Percentiles rank a stretch among this genome's conserved stretches.
phyloP scores from a whole-genome alignment of 306 rosid genomes.

The Astragalus glycyphyllos region DNA sequence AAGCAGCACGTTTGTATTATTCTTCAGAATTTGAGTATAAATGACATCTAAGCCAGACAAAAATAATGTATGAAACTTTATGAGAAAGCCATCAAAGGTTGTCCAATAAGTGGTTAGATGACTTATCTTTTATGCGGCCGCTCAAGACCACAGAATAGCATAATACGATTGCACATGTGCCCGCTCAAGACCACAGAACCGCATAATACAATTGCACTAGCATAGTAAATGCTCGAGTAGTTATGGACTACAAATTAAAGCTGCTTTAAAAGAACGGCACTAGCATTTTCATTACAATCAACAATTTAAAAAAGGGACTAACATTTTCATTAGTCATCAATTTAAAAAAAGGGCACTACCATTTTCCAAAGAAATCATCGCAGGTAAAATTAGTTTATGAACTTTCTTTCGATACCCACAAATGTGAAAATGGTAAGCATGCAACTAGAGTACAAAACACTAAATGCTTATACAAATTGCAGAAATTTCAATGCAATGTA shows the following conservation, averaged over 20 bases:
- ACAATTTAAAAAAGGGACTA: not conserved
- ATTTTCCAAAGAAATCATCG: no score
- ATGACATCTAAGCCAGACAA: not conserved
- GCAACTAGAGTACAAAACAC: constrained; percentile 28
- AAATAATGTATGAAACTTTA: not conserved
- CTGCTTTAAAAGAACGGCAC: not conserved
- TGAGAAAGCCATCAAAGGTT: constrained; percentile 7
- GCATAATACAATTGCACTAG: not conserved
- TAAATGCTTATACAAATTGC: not conserved
- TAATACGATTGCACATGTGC: no score
- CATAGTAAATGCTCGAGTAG: constrained; percentile 3
- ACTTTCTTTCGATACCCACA: not conserved
- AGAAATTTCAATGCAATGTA: constrained; percentile 26
- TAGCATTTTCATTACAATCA: constrained; percentile 12
- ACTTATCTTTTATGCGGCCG: not conserved
- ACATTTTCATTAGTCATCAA: no score
- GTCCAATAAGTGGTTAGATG: not conserved
- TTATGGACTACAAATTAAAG: not conserved
- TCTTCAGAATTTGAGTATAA: not conserved
- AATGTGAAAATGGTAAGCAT: constrained; percentile 1
- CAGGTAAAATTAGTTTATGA: no score
- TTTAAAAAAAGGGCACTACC: no score
- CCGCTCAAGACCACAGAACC: no score
- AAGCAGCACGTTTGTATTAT: not conserved
- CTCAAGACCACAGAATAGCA: constrained; percentile 15